Conservation (phyloP, 2,329 filamentous ascomycete genomes). For the Mollisia scopiformis region DNA sequence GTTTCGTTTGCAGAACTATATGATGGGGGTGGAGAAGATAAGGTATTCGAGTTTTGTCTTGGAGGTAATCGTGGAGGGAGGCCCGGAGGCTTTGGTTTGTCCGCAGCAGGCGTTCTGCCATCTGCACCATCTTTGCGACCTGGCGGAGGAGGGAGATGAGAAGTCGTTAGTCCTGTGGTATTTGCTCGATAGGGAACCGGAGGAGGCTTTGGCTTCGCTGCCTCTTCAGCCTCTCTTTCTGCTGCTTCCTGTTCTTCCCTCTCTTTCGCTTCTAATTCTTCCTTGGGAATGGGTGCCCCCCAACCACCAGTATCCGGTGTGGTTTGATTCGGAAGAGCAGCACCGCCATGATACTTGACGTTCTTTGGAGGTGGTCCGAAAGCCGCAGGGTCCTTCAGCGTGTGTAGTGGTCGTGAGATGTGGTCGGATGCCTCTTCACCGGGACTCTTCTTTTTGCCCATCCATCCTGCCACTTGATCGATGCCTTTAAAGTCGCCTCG, state of each 20-base stretch:
- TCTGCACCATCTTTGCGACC: conserved; percentile 40
- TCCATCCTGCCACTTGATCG: conserved; percentile 39
- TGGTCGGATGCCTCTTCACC: conserved; percentile 27
- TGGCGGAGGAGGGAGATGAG: conserved; percentile 63
- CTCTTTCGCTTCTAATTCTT: conserved; percentile 35
- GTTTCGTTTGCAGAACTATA: conserved; percentile 28
- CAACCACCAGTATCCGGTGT: conserved; percentile 42
- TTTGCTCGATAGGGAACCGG: conserved; percentile 63
- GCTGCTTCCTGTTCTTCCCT: conserved; percentile 36
- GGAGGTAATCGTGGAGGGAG: conserved; percentile 65
- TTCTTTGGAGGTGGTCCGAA: conserved; percentile 71
- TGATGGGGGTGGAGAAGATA: conserved; percentile 46
- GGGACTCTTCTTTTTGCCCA: conserved; percentile 38
- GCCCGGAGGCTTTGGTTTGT: conserved; percentile 35
- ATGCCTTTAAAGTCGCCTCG: conserved; percentile 44
- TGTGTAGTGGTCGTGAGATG: conserved; percentile 53
- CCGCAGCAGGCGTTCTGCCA: conserved; percentile 27
- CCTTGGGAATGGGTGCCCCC: conserved; percentile 46
- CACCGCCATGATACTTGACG: conserved; percentile 35
- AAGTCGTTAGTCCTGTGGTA: conserved; percentile 62
- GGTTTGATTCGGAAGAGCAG: conserved; percentile 32
- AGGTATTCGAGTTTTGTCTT: conserved; percentile 41
- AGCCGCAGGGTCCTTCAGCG: conserved; percentile 63
- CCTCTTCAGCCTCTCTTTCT: conserved; percentile 32
- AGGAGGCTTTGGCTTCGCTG: conserved; percentile 41